Evolutionary conservation across 2,329 filamentous ascomycete species (phyloP), one percentile per base, ranked within the genome.

Genomic region (Arthroderma sp.): DNA sequence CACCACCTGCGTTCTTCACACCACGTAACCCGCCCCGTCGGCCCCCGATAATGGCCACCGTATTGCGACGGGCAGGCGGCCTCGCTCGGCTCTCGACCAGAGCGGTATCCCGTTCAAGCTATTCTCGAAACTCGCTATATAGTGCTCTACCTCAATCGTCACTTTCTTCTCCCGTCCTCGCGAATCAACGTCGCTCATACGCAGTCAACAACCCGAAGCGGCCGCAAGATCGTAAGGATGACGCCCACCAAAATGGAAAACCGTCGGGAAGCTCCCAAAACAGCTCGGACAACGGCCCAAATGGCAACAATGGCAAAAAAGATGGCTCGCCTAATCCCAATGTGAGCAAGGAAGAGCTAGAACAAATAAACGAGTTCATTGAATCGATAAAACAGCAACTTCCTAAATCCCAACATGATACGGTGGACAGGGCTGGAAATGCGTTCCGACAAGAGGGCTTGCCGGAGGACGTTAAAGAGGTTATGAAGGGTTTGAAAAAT

Each of bases 381-480:
- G 57, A 60, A 2, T 69, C 70, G 49, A 62, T 83, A 47, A 75
- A 75, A 52, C 68, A 72, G 48, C 70, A 69, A 42, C 62, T 85
- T 46, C 81, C 82, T 5, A 68, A 72, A 44, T 70, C 71, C n/a
- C 78, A 85, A 62, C 69, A 70, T 34, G 63, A 75, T 42, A 66
- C 72, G 22, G 61, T 87, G 47, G 71, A 78, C 47, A 70, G 75
- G 40, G 70, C 79, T 6, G 64, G 83, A n/a, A 66, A 74, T 49
- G 67, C 73, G 29, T 72, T 89, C 49, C 77, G 80, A 64, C 70
- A 72, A 48, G 71, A 79, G 36, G 86, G 86, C 6, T 75, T 86
- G 10, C 84, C 85, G 1, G 55, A 65, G 22, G 84, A 86, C 57
- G 64, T 86, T 11, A 73, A 75, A 44, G 73, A 81, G 51, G 72